These are phyloP conservation scores for Cytospora mali DNA, from an alignment of 2,329 filamentous ascomycete genomes.

Conservation along the genomic window DNA sequence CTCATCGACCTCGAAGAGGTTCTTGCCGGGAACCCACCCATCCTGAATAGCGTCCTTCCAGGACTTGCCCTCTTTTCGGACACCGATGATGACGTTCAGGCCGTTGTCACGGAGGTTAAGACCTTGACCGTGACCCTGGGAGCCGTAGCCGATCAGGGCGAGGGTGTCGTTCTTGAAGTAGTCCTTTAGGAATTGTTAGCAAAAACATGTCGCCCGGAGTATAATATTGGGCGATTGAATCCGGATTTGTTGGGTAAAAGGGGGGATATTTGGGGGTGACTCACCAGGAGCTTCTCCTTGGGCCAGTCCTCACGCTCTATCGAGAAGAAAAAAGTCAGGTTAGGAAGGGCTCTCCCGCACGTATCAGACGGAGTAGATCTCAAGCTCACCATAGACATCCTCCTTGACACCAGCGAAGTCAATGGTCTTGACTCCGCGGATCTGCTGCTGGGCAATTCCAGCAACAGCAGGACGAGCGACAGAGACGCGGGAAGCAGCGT, in stretches of 20 bases:
- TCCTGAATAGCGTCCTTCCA: slow-evolving; percentile 98
- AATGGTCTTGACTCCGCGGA: slow-evolving; percentile 94
- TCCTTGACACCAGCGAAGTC: slow-evolving; percentile 97
- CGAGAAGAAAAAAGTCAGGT: slow-evolving; percentile 21
- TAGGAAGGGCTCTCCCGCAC: slow-evolving; percentile 12
- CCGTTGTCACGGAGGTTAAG: slow-evolving; percentile 99
- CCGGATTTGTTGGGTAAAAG: neutral
- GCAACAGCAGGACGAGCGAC: slow-evolving; percentile 52
- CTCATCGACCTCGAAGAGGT: slow-evolving; percentile 97
- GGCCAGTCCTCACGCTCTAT: slow-evolving; percentile 98
- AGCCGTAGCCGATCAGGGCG: slow-evolving; percentile 97
- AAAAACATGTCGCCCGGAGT: slow-evolving; percentile 28
- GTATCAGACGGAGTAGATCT: slow-evolving; percentile 16
- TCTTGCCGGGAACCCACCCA: slow-evolving; percentile 97
- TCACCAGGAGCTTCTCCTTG: slow-evolving; percentile 92
- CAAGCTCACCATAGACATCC: slow-evolving; percentile 79
- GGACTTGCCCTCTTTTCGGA: slow-evolving; percentile 96
- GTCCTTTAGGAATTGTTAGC: slow-evolving; percentile 58
- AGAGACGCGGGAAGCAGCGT: slow-evolving; percentile 52
- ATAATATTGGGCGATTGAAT: slow-evolving; percentile 24
- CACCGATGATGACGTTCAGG: slow-evolving; percentile 97
- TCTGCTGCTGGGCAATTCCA: slow-evolving; percentile 59
- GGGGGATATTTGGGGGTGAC: slow-evolving; percentile 44
- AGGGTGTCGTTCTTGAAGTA: slow-evolving; percentile 99
- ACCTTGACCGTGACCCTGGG: slow-evolving; percentile 97